Conservation (phyloP, 2,329 filamentous ascomycete species). For the Ophiostoma fasciatum region DNA sequence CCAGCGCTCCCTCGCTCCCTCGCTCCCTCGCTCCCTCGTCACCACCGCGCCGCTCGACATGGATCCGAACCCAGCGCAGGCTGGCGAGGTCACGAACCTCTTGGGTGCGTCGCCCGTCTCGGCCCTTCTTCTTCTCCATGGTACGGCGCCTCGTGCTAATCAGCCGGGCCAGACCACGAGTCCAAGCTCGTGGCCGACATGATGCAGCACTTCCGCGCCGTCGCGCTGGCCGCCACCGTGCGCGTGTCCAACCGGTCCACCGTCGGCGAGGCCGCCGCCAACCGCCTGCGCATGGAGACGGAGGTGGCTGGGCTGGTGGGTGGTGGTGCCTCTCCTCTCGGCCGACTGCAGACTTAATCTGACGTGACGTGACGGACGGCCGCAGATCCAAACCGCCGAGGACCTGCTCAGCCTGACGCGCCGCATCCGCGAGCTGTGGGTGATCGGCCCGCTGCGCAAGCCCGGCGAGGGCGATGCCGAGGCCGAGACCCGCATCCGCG, state of each 20-base stretch:
- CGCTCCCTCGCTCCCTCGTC: too few relatives aligned
- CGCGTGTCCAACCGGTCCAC: conserved; percentile 19
- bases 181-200: conserved; percentile 29
- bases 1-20: too few relatives aligned
- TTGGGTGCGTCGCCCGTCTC: not conserved
- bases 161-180: conserved; percentile 28
- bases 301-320: conserved; percentile 23
- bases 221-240: conserved; percentile 24
- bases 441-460: conserved; percentile 29
- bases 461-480: conserved; percentile 27
- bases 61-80: conserved; percentile 2
- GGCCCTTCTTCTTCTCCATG: not conserved
- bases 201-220: conserved; percentile 27
- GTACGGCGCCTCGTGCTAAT: not conserved
- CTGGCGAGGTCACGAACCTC: conserved; percentile 6
- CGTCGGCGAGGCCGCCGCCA: conserved; percentile 24
- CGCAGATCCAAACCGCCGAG: conserved; percentile 25
- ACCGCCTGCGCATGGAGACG: conserved; percentile 25
- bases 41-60: too few relatives aligned
- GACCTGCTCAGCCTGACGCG: conserved; percentile 31
- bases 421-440: conserved; percentile 34
- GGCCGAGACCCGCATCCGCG: conserved; percentile 20
- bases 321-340: not conserved
- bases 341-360: too few relatives aligned
- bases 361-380: too few relatives aligned